Evolutionary conservation across 176 grass and related monocot species (phyloP).

Genomic region (Oryza punctata): DNA sequence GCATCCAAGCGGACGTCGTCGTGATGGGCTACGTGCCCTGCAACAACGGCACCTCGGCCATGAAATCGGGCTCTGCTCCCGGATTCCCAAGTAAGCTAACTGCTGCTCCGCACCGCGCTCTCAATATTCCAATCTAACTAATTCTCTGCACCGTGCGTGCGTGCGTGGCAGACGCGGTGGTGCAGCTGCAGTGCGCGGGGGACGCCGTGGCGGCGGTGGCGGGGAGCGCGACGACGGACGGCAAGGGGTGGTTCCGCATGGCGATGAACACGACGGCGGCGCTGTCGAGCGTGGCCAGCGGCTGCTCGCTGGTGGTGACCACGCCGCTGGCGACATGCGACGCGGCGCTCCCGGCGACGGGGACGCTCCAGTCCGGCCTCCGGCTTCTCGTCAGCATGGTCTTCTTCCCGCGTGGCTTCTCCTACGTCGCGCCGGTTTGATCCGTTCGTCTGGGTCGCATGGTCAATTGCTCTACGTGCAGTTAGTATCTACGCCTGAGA

Average conservation of each 20-base stretch:
- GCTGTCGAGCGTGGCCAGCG: neutral
- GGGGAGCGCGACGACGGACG: conserved; percentile 32
- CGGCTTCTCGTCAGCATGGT: conserved; percentile 18
- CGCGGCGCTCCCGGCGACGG: conserved; percentile 16
- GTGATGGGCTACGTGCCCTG: conserved; percentile 35
- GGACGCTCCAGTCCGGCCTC: neutral
- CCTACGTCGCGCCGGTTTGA: neutral
- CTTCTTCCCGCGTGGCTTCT: conserved; percentile 37
- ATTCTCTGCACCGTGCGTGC: too few species aligned
- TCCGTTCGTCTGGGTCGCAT: neutral
- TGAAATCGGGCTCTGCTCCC: conserved; percentile 24
- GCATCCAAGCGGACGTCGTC: conserved; percentile 34
- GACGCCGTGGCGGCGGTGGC: neutral
- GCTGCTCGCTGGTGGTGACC: conserved; percentile 26
- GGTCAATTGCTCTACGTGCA: neutral
- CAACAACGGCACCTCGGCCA: conserved; percentile 26
- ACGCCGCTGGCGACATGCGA: conserved; percentile 35
- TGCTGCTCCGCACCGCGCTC: too few species aligned
- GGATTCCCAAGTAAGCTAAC: conserved; percentile 9
- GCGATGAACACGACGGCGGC: conserved; percentile 29
- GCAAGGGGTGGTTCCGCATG: conserved; percentile 36
- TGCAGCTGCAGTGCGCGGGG: conserved; percentile 29
- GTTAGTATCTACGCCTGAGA: too few species aligned
- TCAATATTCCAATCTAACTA: neutral
- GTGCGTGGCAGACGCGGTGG: conserved; percentile 15